phyloP scores from a whole-genome alignment of 2,329 filamentous ascomycete species.

The Stemphylium vesicarium region DNA sequence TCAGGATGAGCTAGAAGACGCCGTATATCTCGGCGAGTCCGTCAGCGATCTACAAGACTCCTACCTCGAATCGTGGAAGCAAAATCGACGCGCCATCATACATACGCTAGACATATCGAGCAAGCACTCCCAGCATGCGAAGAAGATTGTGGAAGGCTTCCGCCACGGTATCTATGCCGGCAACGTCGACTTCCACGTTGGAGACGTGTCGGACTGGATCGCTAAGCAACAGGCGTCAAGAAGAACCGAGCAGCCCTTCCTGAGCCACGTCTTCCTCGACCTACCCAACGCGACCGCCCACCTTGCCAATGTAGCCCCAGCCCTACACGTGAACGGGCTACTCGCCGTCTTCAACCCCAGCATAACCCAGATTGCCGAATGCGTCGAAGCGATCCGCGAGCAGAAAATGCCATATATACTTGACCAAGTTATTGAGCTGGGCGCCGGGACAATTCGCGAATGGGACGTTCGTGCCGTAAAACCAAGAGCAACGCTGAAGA shows the following conservation, averaged over 20 bases:
- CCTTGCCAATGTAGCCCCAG: constrained; percentile 59
- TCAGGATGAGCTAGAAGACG: constrained; percentile 34
- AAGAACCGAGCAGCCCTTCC: constrained; percentile 61
- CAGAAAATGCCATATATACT: constrained; percentile 63
- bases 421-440: constrained; percentile 67
- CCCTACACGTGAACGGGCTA: constrained; percentile 68
- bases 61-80: constrained; percentile 46
- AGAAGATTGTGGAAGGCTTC: constrained; percentile 70
- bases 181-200: constrained; percentile 76
- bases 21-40: constrained; percentile 42
- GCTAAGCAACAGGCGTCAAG: constrained; percentile 51
- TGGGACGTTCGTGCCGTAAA: constrained; percentile 67
- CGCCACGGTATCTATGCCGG: constrained; percentile 71
- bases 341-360: constrained; percentile 77
- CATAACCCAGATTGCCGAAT: constrained; percentile 77
- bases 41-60: constrained; percentile 39
- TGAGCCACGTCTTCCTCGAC: constrained; percentile 76
- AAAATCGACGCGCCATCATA: constrained; percentile 68
- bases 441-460: constrained; percentile 61
- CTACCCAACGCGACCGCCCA: constrained; percentile 68
- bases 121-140: constrained; percentile 68
- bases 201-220: constrained; percentile 69
- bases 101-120: constrained; percentile 74
- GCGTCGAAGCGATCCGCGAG: constrained; percentile 61
- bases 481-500: constrained; percentile 45